Conservation (phyloP, 1,284 basidiomycete genomes). For the Trichosporon inkin region DNA sequence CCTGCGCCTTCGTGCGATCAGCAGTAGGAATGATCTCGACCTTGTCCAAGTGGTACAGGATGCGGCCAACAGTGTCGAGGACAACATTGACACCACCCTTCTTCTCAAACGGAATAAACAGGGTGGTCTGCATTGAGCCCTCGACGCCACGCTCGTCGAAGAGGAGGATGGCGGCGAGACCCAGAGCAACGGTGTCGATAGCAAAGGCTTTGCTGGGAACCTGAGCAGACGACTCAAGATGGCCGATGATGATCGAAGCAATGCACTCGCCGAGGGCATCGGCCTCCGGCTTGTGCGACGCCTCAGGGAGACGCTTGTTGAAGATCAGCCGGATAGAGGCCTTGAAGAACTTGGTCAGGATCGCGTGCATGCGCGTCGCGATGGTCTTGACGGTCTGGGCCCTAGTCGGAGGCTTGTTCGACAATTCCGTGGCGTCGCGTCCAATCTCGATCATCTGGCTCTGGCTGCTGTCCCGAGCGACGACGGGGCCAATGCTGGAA, state of each 20-base stretch:
- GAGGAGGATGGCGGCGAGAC: conserved; percentile 66
- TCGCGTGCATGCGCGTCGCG: conserved; percentile 70
- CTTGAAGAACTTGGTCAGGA: conserved; percentile 81
- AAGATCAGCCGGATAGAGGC: conserved; percentile 80
- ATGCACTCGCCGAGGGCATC: conserved; percentile 64
- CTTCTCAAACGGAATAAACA: conserved; percentile 70
- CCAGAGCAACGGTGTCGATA: conserved; percentile 67
- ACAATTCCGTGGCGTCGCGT: neutral
- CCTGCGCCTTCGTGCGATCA: conserved; percentile 58
- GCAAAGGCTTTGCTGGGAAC: conserved; percentile 26
- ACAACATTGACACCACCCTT: conserved; percentile 68
- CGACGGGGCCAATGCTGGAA: neutral
- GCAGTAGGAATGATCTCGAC: conserved; percentile 53
- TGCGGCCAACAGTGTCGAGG: conserved; percentile 59
- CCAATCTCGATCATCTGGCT: conserved; percentile 1
- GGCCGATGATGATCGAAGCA: conserved; percentile 67
- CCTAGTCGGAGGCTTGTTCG: conserved; percentile 18
- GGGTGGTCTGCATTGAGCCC: conserved; percentile 73
- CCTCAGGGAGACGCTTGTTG: conserved; percentile 71
- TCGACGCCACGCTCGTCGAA: conserved; percentile 76
- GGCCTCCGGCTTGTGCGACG: conserved; percentile 73
- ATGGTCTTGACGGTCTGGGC: conserved; percentile 59
- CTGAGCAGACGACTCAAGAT: conserved; percentile 54
- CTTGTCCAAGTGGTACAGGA: conserved; percentile 57
- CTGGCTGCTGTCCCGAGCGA: neutral